Evolutionary conservation across 2,329 filamentous ascomycete species (phyloP).

Genomic region (Lasiodiplodia citricola): DNA sequence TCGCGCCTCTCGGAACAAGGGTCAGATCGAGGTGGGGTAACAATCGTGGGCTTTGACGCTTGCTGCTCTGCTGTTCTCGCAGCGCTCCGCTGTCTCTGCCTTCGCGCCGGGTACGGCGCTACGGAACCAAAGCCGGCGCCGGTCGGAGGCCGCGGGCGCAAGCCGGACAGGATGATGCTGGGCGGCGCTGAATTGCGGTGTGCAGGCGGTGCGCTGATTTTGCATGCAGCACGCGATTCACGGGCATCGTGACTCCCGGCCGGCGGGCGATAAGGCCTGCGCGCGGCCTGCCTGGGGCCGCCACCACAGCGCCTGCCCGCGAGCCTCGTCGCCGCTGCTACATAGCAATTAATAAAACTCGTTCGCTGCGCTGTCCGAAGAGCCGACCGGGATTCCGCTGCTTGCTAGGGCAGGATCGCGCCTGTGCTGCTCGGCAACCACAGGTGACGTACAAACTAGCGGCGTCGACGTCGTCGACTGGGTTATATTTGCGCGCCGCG

Average conservation of each 20-base stretch:
- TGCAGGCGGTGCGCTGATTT: slow-evolving; percentile 19
- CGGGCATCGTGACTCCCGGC: neutral
- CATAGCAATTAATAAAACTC: slow-evolving; percentile 3
- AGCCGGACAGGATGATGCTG: neutral
- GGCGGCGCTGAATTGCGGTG: slow-evolving; percentile 15
- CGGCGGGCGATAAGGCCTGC: slow-evolving; percentile 12
- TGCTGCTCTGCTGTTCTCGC: neutral
- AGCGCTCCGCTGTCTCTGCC: neutral
- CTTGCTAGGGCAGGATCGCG: slow-evolving; percentile 11
- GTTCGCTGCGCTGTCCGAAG: neutral
- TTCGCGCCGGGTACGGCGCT: slow-evolving; percentile 5
- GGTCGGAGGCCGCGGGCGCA: neutral
- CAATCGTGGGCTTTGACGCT: neutral
- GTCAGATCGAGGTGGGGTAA: slow-evolving; percentile 21
- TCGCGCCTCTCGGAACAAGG: slow-evolving; percentile 2
- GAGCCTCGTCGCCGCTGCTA: neutral
- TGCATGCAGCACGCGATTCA: slow-evolving; percentile 23
- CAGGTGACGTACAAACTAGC: slow-evolving; percentile 11
- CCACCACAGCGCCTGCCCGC: neutral
- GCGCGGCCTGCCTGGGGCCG: neutral
- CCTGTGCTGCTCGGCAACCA: slow-evolving; percentile 21
- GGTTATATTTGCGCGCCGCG: slow-evolving; percentile 15
- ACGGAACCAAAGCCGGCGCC: neutral
- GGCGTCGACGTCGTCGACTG: slow-evolving; percentile 12
- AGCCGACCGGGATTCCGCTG: slow-evolving; percentile 16